Percentiles rank a stretch among this genome's conserved stretches.
These are phyloP conservation scores for Mycena pura DNA, from an alignment of 768 basidiomycete species.

Conservation along the genomic window DNA sequence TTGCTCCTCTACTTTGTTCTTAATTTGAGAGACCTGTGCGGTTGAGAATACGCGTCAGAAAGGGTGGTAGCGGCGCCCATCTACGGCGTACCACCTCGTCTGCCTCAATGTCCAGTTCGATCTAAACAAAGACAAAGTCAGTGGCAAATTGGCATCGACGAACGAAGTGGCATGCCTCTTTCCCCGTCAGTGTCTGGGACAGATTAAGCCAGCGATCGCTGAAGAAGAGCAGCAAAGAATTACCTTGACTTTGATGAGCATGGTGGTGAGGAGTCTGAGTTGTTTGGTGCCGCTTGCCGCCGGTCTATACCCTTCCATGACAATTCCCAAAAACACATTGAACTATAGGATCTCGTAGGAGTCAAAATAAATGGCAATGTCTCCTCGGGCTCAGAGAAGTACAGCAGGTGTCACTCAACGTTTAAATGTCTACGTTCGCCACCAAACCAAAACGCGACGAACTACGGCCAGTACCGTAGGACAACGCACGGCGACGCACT, in stretches of 20 bases:
- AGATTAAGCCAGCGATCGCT: background rate
- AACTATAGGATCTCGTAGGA: too few relatives aligned
- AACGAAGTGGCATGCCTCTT: conserved; percentile 68
- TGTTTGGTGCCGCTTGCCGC: too few relatives aligned
- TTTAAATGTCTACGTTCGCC: too few relatives aligned
- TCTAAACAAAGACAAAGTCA: conserved; percentile 50
- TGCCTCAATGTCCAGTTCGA: conserved; percentile 93
- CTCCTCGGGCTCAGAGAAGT: too few relatives aligned
- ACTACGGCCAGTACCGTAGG: too few relatives aligned
- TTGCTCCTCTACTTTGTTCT: conserved; percentile 98
- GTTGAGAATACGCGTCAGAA: background rate
- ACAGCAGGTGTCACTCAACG: too few relatives aligned
- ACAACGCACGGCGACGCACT: too few relatives aligned
- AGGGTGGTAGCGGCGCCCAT: background rate
- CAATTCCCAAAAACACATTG: too few relatives aligned
- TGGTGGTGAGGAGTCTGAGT: too few relatives aligned
- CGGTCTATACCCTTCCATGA: too few relatives aligned
- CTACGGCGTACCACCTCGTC: conserved; percentile 74
- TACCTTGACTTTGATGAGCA: conserved; percentile 94
- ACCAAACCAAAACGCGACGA: too few relatives aligned
- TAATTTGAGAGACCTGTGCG: conserved; percentile 86
- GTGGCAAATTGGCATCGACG: conserved; percentile 11
- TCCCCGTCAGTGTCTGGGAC: conserved; percentile 89
- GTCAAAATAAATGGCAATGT: too few relatives aligned
- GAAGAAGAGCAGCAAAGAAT: conserved; percentile 5